Conservation (phyloP, 2,329 filamentous ascomycete species). For the Drechslerella coelobrocha region DNA sequence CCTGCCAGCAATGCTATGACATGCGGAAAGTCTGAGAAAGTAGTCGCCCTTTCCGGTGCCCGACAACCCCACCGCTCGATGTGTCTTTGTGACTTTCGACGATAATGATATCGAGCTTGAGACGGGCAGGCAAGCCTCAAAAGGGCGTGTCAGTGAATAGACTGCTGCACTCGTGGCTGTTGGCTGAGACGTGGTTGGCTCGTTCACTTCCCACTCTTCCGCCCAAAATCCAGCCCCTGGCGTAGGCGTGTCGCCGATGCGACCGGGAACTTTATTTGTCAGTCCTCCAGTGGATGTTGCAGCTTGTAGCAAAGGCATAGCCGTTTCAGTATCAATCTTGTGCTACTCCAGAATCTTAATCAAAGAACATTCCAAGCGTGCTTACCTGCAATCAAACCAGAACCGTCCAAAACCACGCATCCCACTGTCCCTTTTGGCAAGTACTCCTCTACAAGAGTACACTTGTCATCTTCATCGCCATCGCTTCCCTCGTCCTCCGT, state of each 20-base stretch:
- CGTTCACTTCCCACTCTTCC: conserved; percentile 71
- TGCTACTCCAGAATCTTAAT: neutral
- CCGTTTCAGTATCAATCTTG: neutral
- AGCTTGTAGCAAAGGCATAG: conserved; percentile 54
- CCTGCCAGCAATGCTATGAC: conserved; percentile 74
- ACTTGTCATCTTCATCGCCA: conserved; percentile 57
- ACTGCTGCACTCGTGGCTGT: neutral
- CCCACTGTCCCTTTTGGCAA: conserved; percentile 85
- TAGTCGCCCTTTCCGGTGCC: conserved; percentile 90
- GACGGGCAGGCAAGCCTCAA: conserved; percentile 40
- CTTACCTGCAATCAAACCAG: conserved; percentile 70
- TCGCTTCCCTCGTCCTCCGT: conserved; percentile 65
- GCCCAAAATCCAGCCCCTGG: conserved; percentile 89
- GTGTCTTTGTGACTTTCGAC: conserved; percentile 28
- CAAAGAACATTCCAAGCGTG: too few relatives aligned
- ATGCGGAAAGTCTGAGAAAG: conserved; percentile 75
- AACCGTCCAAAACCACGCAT: conserved; percentile 78
- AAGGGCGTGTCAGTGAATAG: conserved; percentile 7
- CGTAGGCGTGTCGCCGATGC: conserved; percentile 85
- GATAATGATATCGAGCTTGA: conserved; percentile 34
- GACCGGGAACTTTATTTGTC: conserved; percentile 85
- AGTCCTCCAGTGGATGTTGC: conserved; percentile 75
- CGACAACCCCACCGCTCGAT: conserved; percentile 67
- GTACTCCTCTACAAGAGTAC: conserved; percentile 63
- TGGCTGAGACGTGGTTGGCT: neutral